These are phyloP conservation scores for Citrus hindsii DNA, from an alignment of 345 rosid species.

Conservation along the genomic window DNA sequence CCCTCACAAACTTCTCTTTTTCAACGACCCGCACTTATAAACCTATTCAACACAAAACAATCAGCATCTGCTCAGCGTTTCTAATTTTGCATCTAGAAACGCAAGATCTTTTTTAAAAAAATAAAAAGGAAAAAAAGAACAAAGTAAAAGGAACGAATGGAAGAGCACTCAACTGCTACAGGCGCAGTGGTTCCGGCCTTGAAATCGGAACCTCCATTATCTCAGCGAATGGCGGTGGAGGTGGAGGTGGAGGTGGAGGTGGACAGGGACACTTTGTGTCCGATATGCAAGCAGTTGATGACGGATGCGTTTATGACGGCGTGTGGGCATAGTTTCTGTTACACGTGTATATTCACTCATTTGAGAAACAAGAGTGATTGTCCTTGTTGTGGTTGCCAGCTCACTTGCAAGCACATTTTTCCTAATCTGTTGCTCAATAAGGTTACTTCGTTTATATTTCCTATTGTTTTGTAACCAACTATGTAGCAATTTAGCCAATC, in stretches of 20 bases:
- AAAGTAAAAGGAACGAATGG: conserved; percentile 1
- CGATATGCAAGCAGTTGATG: conserved; percentile 59
- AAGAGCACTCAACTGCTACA: conserved; percentile 24
- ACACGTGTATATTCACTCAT: conserved; percentile 47
- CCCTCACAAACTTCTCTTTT: conserved; percentile 22
- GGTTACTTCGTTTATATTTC: conserved; percentile 20
- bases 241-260: conserved; percentile 8
- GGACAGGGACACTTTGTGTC: conserved; percentile 48
- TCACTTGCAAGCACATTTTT: conserved; percentile 41
- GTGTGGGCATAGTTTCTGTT: conserved; percentile 56
- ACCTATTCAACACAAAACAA: background rate
- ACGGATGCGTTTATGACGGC: conserved; percentile 51
- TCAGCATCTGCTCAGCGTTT: background rate
- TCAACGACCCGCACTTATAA: background rate
- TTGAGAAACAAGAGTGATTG: conserved; percentile 48
- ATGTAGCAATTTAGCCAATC: no score
- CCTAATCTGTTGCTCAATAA: conserved; percentile 51
- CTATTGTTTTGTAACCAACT: background rate
- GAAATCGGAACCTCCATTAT: conserved; percentile 16
- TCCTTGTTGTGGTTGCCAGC: conserved; percentile 49
- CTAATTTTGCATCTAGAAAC: background rate
- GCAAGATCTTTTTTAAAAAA: background rate
- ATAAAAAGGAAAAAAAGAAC: no score
- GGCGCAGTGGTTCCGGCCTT: conserved; percentile 28
- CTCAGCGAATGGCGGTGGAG: background rate